Evolutionary conservation across 495 filamentous ascomycete genomes (phyloP).

Genomic region (Talaromyces wortmannii): DNA sequence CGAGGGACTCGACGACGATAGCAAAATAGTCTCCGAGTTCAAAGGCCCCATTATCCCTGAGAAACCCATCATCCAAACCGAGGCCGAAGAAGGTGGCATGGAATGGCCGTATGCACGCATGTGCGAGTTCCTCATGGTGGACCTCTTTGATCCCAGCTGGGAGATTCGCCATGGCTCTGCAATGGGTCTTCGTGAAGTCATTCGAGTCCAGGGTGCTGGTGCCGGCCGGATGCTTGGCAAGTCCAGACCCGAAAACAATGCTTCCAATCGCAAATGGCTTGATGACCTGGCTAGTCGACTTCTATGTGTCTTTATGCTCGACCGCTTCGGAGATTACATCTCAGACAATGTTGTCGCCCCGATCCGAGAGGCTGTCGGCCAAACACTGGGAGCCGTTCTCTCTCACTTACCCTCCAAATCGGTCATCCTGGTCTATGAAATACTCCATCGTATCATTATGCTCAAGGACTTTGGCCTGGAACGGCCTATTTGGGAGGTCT

Average conservation of each 20-base stretch:
- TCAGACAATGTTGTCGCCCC: constrained; percentile 95
- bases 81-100: constrained; percentile 67
- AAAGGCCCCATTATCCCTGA: constrained; percentile 68
- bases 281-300: constrained; percentile 90
- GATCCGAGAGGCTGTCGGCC: constrained; percentile 93
- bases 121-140: constrained; percentile 86
- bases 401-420: constrained; percentile 68
- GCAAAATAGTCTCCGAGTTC: constrained; percentile 91
- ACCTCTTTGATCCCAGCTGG: constrained; percentile 92
- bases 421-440: constrained; percentile 72
- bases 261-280: constrained; percentile 74
- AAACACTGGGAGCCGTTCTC: constrained; percentile 83
- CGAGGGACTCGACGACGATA: constrained; percentile 70
- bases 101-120: constrained; percentile 93
- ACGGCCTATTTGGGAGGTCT: constrained; percentile 80
- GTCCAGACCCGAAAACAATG: constrained; percentile 65
- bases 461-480: constrained; percentile 69
- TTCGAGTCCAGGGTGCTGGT: constrained; percentile 84
- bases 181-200: constrained; percentile 87
- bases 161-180: constrained; percentile 96
- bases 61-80: constrained; percentile 53
- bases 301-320: constrained; percentile 92
- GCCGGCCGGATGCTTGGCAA: constrained; percentile 76
- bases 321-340: constrained; percentile 95
- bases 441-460: constrained; percentile 86